These are phyloP conservation scores for Logfia minima DNA, from an alignment of 129 eudicot species.

Conservation along the genomic window DNA sequence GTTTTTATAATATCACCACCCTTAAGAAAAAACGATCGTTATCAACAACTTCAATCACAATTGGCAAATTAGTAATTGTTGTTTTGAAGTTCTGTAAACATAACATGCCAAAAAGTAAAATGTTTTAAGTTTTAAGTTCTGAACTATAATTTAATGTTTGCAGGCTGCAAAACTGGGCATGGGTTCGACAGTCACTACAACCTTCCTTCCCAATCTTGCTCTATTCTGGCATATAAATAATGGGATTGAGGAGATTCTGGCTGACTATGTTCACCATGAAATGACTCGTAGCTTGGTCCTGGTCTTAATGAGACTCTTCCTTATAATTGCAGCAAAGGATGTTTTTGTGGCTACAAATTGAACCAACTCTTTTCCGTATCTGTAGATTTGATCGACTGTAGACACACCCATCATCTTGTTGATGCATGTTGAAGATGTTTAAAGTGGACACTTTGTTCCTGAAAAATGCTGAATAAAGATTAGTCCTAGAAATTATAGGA, in stretches of 20 bases:
- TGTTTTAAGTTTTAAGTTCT: neutral
- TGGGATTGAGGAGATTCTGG: slow-evolving; percentile 52
- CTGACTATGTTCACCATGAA: slow-evolving; percentile 56
- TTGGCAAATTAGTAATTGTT: neutral
- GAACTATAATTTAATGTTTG: neutral
- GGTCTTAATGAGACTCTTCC: slow-evolving; percentile 51
- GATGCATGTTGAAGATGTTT: slow-evolving; percentile 9
- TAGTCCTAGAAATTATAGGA: slow-evolving; percentile 30
- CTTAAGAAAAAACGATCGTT: neutral
- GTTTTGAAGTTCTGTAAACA: neutral
- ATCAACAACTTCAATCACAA: neutral
- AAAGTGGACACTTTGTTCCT: neutral
- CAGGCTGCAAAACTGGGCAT: slow-evolving; percentile 34
- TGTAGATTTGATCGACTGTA: slow-evolving; percentile 5
- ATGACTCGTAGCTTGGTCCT: slow-evolving; percentile 51
- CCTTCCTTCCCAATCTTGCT: slow-evolving; percentile 40
- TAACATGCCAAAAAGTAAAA: neutral
- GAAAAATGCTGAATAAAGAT: slow-evolving; percentile 28
- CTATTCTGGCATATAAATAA: slow-evolving; percentile 43
- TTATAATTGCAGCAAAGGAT: slow-evolving; percentile 51
- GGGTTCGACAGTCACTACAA: slow-evolving; percentile 25
- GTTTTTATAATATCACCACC: neutral
- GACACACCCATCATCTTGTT: neutral
- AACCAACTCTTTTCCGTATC: neutral
- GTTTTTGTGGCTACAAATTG: slow-evolving; percentile 46